Conservation (phyloP, 2,329 filamentous ascomycete genomes). For the Tricladium varicosporioides region DNA sequence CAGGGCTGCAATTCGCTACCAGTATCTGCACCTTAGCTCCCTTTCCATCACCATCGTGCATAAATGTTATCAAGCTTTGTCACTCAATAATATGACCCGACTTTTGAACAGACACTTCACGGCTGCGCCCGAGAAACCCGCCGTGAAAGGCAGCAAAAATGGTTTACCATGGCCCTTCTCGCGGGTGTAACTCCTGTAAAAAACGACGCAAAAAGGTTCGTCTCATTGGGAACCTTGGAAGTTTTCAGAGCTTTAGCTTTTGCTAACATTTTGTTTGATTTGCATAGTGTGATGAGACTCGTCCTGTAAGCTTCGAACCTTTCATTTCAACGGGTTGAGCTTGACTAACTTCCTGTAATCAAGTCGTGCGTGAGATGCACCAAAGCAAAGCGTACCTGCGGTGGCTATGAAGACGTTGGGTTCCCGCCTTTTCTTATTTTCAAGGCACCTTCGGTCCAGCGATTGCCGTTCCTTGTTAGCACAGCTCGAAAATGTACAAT, state of each 20-base stretch:
- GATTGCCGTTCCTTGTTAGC: background rate
- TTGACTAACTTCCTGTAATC: background rate
- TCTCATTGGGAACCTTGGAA: background rate
- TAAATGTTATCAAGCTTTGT: background rate
- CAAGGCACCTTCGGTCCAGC: background rate
- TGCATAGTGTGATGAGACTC: conserved; percentile 24
- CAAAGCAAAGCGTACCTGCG: conserved; percentile 21
- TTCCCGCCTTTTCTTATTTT: conserved; percentile 6
- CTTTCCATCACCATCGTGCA: background rate
- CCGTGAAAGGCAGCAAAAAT: background rate
- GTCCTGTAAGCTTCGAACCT: conserved; percentile 20
- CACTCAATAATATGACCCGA: background rate
- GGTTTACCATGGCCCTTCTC: conserved; percentile 21
- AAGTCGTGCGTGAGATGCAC: conserved; percentile 26
- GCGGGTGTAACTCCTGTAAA: conserved; percentile 26
- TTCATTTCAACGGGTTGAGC: background rate
- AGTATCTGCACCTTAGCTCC: background rate
- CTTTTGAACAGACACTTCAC: background rate
- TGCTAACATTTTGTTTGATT: background rate
- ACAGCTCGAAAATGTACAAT: conserved; percentile 25
- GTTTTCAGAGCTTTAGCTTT: background rate
- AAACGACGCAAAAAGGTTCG: conserved; percentile 24
- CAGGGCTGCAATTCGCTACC: background rate
- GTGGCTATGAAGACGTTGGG: conserved; percentile 15
- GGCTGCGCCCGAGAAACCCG: background rate